Evolutionary conservation across 306 rosid genomes (phyloP).

Genomic region (Rosa multiflora): DNA sequence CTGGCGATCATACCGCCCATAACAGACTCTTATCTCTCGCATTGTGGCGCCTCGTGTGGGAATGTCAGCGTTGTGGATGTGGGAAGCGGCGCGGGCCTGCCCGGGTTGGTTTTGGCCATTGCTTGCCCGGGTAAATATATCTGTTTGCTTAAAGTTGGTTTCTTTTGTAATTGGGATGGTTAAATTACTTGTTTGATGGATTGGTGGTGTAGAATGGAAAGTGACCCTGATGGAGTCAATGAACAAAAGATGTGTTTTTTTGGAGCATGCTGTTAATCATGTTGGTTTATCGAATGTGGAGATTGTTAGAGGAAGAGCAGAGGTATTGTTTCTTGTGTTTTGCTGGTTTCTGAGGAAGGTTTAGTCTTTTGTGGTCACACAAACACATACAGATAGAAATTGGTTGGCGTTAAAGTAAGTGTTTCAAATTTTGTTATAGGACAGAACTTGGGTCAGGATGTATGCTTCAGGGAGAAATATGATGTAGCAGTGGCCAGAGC

Average conservation of each 20-base stretch:
- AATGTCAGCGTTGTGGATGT: constrained; percentile 65
- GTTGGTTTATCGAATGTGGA: constrained; percentile 66
- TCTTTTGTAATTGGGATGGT: not conserved
- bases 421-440: constrained; percentile 40
- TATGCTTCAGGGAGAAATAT: constrained; percentile 67
- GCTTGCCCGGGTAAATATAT: constrained; percentile 73
- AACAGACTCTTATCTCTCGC: constrained; percentile 40
- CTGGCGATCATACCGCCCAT: constrained; percentile 74
- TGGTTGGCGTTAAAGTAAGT: not conserved
- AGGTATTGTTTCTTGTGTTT: constrained; percentile 40
- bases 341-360: not conserved
- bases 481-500: constrained; percentile 94
- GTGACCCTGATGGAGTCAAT: constrained; percentile 82
- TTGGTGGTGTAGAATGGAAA: constrained; percentile 63
- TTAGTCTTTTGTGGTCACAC: too few species aligned
- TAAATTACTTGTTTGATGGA: constrained; percentile 7
- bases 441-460: constrained; percentile 80
- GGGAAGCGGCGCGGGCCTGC: constrained; percentile 93
- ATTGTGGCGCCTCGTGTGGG: constrained; percentile 31
- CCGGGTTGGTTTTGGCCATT: constrained; percentile 80
- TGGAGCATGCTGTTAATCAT: constrained; percentile 69
- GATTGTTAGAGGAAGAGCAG: constrained; percentile 90
- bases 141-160: not conserved
- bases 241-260: constrained; percentile 79
- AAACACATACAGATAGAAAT: not conserved